Evolutionary conservation across 2,329 filamentous ascomycete species (phyloP), one percentile per base, ranked within the genome.

Genomic region (Colletotrichum agaves): DNA sequence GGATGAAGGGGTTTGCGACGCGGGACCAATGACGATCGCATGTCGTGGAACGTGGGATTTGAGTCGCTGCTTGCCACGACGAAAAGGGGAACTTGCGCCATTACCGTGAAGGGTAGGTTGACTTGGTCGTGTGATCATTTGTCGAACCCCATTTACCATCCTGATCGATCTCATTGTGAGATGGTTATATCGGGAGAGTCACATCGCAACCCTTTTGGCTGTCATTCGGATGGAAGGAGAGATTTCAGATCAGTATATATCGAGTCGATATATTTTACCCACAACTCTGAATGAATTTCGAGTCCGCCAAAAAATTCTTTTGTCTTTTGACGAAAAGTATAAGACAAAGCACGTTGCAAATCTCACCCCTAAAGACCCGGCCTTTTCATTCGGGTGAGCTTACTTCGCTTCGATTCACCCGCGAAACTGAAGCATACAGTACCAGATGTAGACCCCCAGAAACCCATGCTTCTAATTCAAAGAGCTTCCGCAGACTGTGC

Each of bases 31-130:
- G 33, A 21, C 33, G 46, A 43, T 43, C 15, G 46, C n/a, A 0
- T 33, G 10, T 44, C 33, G 35, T 33, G 58, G 19, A 61, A 61
- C 58, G 58, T 61, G 58, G 35, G 56, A 59, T 21, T 61, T 17
- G 23, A 17, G 37, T n/a, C 6, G 5, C 23, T 37, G 35, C 23
- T 37, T 15, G 10, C 21, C 17, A n/a, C 15, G 43, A 31, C n/a
- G 21, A 15, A 50, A 17, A 50, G 33, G 33, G 41, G 41, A 5
- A n/a, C 11, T 5, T 39, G 27, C 27, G 31, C 44, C 53, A 58
- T 46, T 5, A 21, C 13, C 31, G 15, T 19, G 35, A 50, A 21
- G 2, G 35, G 3, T 4, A 49, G 44, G 19, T 47, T 15, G 17
- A 8, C 3, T 13, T 44, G 17, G n/a, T n/a, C 15, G 41, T 17